Conservation (phyloP, 2,329 filamentous ascomycete species). For the Biscogniauxia marginata region DNA sequence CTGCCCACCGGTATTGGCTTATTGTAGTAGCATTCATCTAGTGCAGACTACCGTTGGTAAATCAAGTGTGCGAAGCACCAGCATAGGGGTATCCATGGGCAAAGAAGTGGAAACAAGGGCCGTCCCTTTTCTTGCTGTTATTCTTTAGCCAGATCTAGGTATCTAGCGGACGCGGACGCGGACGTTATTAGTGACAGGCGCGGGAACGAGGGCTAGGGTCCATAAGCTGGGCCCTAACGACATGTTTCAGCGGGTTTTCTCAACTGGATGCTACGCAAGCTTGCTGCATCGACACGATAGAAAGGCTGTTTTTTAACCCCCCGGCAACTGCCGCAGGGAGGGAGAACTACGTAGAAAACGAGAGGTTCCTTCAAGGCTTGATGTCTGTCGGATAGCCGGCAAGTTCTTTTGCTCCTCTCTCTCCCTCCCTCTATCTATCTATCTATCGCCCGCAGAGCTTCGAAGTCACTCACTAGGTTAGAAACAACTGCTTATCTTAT, state of each 20-base stretch:
- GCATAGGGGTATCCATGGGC: background rate
- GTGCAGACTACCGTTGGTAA: background rate
- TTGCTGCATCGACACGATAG: conserved; percentile 20
- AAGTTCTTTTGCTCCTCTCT: conserved; percentile 3
- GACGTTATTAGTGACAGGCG: conserved; percentile 9
- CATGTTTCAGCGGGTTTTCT: conserved; percentile 20
- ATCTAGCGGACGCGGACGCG: conserved; percentile 14
- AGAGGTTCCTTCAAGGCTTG: conserved; percentile 8
- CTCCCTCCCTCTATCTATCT: background rate
- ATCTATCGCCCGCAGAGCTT: background rate
- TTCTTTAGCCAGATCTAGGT: conserved; percentile 18
- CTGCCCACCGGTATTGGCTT: background rate
- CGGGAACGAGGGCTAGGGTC: conserved; percentile 17
- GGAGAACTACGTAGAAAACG: conserved; percentile 9
- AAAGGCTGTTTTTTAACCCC: conserved; percentile 11
- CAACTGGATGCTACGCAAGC: conserved; percentile 24
- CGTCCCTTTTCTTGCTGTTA: conserved; percentile 18
- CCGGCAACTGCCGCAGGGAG: conserved; percentile 16
- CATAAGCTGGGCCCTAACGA: conserved; percentile 14
- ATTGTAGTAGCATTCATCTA: background rate
- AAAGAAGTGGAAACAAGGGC: conserved; percentile 25
- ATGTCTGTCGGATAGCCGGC: conserved; percentile 16
- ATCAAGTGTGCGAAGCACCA: background rate
- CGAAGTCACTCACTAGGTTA: conserved; percentile 3
- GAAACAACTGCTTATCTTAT: conserved; percentile 19